Evolutionary conservation across 192 early-diverging fungal species (phyloP), one percentile per base, ranked within the genome.

Genomic region (Backusella circina): DNA sequence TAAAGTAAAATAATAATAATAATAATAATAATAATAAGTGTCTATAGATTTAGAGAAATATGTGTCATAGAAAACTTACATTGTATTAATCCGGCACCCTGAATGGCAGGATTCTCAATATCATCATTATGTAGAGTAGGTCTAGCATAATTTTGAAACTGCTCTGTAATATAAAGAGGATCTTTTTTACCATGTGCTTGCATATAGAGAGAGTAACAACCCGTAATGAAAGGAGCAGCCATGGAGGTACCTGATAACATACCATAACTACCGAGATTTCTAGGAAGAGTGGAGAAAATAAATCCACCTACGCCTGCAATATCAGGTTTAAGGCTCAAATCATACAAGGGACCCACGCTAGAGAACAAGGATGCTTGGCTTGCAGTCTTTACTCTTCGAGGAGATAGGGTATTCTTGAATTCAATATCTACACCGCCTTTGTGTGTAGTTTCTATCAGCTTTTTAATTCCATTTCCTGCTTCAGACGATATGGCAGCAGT

Each of bases 281-380:
- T 12, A 41, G 89, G 89, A 21, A 85, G 72, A 36, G 84, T 78
- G n/a, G 89, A 90, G 54, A 86, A 87, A 9, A 90, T 84, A 50
- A 67, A 76, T 16, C 85, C 86, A 67, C 89, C 89, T 32, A 84
- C 76, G 69, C 84, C 86, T 50, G 74, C 77, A 77, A 90, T 47
- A 71, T 88, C 80, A 30, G 86, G 86, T 72, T 88, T 88, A 38
- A 86, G 30, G 21, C 87, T 79, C 57, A 96, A 80, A 66, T 94
- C 88, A 35, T 84, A 84, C 50, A 87, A 90, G 0, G 92, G 89
- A 23, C 96, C 96, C 75, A 87, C 87, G 28, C 91, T 92, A 10
- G 92, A 92, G 73, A 93, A 95, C 41, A 67, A 65, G 18, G 94
- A 95, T 6, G 94, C 77, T 35, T 83, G 90, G 38, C 89, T 89